Percentiles rank a stretch among this genome's conserved stretches.
phyloP scores from a whole-genome alignment of 768 basidiomycete genomes.

The Cyathus striatus region DNA sequence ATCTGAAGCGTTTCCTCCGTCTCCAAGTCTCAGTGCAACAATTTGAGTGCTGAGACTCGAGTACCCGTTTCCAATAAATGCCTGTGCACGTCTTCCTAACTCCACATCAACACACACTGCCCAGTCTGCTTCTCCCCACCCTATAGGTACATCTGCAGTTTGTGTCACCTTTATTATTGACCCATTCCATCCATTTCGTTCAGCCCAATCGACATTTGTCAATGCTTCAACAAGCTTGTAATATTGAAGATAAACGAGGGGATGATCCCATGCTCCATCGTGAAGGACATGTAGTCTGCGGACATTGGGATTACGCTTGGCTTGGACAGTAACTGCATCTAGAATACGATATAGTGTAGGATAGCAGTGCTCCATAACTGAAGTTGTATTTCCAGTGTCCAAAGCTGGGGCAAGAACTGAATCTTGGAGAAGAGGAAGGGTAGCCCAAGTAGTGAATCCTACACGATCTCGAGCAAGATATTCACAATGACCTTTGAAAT shows the following conservation, averaged over 20 bases:
- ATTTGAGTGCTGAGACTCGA: slow-evolving; percentile 42
- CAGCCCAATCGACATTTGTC: slow-evolving; percentile 26
- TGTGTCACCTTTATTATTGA: slow-evolving; percentile 41
- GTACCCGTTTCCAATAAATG: slow-evolving; percentile 44
- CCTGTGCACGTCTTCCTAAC: slow-evolving; percentile 34
- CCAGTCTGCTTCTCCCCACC: slow-evolving; percentile 37
- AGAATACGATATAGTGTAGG: slow-evolving; percentile 35
- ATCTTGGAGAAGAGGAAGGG: slow-evolving; percentile 29
- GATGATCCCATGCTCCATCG: slow-evolving; percentile 44
- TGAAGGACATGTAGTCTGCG: slow-evolving; percentile 38
- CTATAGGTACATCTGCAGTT: slow-evolving; percentile 29
- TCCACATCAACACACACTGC: slow-evolving; percentile 41
- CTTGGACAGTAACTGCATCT: slow-evolving; percentile 29
- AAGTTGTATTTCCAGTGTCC: slow-evolving; percentile 25
- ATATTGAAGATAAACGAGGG: slow-evolving; percentile 34
- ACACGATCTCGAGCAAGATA: slow-evolving; percentile 23
- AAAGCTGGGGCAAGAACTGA: slow-evolving; percentile 30
- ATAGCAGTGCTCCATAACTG: slow-evolving; percentile 39
- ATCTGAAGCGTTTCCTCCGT: slow-evolving; percentile 27
- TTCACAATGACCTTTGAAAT: slow-evolving; percentile 39
- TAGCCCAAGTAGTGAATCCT: slow-evolving; percentile 45
- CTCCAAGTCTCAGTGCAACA: slow-evolving; percentile 35
- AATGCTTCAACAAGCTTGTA: slow-evolving; percentile 34
- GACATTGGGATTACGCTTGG: slow-evolving; percentile 27
- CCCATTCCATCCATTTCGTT: slow-evolving; percentile 26